A percentile compares a stretch with the other conserved stretches of the same genome.
Conservation (phyloP, 805 yeast genomes). For the Kazachstania psychrophila region DNA sequence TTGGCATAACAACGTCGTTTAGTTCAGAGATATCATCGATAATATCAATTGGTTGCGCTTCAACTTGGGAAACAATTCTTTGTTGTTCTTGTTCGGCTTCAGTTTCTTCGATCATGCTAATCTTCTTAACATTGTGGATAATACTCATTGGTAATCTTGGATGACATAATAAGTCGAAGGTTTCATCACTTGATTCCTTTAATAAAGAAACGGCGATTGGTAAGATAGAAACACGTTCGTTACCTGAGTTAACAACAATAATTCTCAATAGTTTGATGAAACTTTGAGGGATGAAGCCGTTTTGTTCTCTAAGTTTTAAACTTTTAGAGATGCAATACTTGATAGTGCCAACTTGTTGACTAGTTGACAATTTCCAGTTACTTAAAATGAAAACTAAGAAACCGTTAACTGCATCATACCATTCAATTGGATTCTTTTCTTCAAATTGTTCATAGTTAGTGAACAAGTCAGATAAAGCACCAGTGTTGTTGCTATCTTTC, state of each 20-base stretch:
- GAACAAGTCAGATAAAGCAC: constrained; percentile 56
- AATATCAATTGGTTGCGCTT: no score
- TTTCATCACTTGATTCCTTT: constrained; percentile 36
- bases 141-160: constrained; percentile 61
- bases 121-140: constrained; percentile 20
- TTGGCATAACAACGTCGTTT: no score
- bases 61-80: no score
- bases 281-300: constrained; percentile 23
- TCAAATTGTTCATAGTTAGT: constrained; percentile 55
- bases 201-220: constrained; percentile 58
- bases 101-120: constrained; percentile 3
- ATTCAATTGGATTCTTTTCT: constrained; percentile 32
- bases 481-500: constrained; percentile 36
- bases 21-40: no score
- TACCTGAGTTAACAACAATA: constrained; percentile 61
- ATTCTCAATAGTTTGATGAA: constrained; percentile 38
- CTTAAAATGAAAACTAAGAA: constrained; percentile 45
- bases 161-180: constrained; percentile 53
- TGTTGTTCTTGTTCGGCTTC: constrained; percentile 1
- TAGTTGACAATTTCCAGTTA: constrained; percentile 46
- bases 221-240: constrained; percentile 50
- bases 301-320: constrained; percentile 23
- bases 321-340: constrained; percentile 36
- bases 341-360: constrained; percentile 52
- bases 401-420: constrained; percentile 24